Conservation (phyloP, 768 basidiomycete species). For the Tephrocybe rancida region DNA sequence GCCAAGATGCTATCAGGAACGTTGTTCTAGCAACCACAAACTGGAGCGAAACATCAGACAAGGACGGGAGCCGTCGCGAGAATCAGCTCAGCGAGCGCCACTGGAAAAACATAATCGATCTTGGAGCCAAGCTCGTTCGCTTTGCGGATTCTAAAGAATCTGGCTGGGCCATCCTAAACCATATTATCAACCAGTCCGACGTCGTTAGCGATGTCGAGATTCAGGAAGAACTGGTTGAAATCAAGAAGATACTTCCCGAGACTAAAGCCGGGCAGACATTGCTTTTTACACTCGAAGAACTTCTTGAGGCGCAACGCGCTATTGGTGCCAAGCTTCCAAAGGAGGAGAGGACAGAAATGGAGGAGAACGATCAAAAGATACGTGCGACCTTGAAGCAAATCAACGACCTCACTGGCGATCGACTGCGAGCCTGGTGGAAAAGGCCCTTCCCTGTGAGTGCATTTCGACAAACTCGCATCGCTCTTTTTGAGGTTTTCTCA, state of each 20-base stretch:
- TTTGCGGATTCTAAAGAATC: neutral
- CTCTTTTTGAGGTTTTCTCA: too few relatives aligned
- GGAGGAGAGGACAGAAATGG: neutral
- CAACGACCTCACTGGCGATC: neutral
- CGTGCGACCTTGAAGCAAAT: neutral
- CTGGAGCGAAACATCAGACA: slow-evolving; percentile 37
- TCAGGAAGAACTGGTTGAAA: neutral
- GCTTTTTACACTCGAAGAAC: neutral
- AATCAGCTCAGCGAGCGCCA: slow-evolving; percentile 3
- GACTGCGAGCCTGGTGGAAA: too few relatives aligned
- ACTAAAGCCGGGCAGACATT: neutral
- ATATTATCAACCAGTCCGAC: neutral
- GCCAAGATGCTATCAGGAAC: slow-evolving; percentile 33
- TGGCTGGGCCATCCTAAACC: neutral
- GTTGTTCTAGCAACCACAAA: slow-evolving; percentile 51
- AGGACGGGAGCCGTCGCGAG: slow-evolving; percentile 4
- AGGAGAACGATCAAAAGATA: neutral
- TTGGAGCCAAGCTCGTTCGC: slow-evolving; percentile 1
- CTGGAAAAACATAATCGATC: slow-evolving; percentile 6
- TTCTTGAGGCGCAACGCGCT: neutral
- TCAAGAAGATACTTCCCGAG: neutral
- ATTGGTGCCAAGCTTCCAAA: neutral
- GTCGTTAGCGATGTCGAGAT: neutral
- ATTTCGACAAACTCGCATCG: too few relatives aligned
- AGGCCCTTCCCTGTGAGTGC: too few relatives aligned